Evolutionary conservation across 2,329 filamentous ascomycete species (phyloP), one percentile per base, ranked within the genome.

Genomic region (Scolecobasidium constrictum): DNA sequence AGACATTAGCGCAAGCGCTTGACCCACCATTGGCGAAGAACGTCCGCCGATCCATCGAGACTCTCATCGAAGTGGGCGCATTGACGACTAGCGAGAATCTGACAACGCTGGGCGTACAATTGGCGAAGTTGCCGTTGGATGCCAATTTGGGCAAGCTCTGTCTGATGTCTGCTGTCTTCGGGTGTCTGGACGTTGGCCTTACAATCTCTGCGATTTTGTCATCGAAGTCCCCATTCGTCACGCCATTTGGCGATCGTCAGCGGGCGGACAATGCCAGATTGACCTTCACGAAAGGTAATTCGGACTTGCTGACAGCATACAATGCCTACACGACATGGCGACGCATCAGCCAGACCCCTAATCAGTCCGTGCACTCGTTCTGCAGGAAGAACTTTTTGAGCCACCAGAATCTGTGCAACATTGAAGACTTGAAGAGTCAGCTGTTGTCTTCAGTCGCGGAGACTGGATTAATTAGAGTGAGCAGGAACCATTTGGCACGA

Each of bases 101-200:
- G 34, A 98, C 92, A 0, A 77, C 86, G 1, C 71, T 98, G 13
- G 92, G 92, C 4, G 71, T 78, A 35, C 88, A 95, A 56, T 72
- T 98, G 21, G 88, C 92, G 2, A 83, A 86, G 48, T 63, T 98
- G 5, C 92, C 92, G 1, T 67, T 98, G 2, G 92, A 98, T 56
- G 90, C 95, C 9, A 94, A 94, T 60, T 71, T 98, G 1, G 90
- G 90, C 15, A 98, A 98, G 59, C 73, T 98, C 28, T 86, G 95
- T 36, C 71, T 98, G 4, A 73, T 94, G 26, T 86, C 87, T 1
- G 78, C 80, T 4, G 78, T 93, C 31, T 95, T 95, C 66, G 83
- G 82, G 54, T 96, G 90, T 54, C 72, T 96, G 3, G 92, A 98
- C 61, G 88, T 90, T 59, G 78, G 85, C 13, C 75, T 96, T 41